phyloP scores from a whole-genome alignment of 31 red algal genomes.

The Endocladia muricata region DNA sequence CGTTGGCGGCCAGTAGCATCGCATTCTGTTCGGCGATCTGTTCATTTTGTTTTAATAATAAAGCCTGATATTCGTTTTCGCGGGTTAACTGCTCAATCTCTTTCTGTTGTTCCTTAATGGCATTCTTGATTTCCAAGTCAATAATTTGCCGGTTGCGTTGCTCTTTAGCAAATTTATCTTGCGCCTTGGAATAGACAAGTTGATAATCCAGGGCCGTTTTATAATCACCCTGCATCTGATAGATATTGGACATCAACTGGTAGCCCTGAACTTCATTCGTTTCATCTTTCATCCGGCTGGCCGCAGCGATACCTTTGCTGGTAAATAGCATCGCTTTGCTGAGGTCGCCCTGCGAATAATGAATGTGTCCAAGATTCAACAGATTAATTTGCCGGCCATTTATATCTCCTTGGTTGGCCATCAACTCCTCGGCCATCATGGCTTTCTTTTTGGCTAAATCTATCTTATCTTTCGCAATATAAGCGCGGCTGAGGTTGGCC shows the following conservation, averaged over 20 bases:
- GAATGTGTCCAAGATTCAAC: neutral
- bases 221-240: too few species aligned
- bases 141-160: neutral
- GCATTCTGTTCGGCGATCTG: neutral
- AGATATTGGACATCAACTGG: too few species aligned
- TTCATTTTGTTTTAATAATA: slow-evolving; percentile 1
- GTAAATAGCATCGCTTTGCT: too few species aligned
- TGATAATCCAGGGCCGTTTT: too few species aligned
- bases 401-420: neutral
- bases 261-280: too few species aligned
- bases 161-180: neutral
- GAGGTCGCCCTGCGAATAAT: too few species aligned
- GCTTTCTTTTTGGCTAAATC: neutral
- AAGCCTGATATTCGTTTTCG: neutral
- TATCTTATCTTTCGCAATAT: neutral
- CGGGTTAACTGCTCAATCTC: neutral
- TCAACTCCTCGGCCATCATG: neutral
- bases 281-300: too few species aligned
- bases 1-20: neutral
- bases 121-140: neutral
- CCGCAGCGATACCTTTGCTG: too few species aligned
- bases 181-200: too few species aligned
- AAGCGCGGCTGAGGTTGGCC: neutral
- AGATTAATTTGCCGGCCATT: slow-evolving; percentile 1
- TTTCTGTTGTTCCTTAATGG: neutral